Base-by-base conservation (phyloP, 768 basidiomycete genomes). In the Boletus insuetus region DNA sequence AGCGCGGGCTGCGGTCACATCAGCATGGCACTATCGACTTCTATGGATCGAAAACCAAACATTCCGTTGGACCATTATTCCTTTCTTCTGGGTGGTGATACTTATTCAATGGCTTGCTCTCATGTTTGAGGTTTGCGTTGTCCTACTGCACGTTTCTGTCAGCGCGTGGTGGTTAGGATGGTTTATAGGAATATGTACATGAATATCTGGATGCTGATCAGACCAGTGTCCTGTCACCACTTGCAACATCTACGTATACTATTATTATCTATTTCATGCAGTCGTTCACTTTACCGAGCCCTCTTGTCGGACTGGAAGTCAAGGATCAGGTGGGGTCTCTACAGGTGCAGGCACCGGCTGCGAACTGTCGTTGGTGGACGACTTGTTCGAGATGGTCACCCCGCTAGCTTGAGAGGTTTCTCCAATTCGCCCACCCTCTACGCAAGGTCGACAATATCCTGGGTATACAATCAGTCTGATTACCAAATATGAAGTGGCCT, bases 81-180 rank as follows among this genome's bases (percentile, higher is more conserved):
- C 86, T 11, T 79, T 85, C 61, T 87, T 86, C 63, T 83, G 78
- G 79, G 66, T 83, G n/a, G 73, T 75, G 9, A 82, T 87, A 16
- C 38, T 87, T 13, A 80, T 88, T 20, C 84, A 85, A 62, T 89
- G 86, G 85, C 69, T 78, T 59, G 84, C 85, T 5, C 82, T 87
- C 42, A 45, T 81, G n/a, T 66, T 82, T 26, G 87, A 90, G 65
- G 66, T 76, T 55, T 76, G 71, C 34, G 70, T 89, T 54, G 77
- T 90, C 13, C 56, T 83, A 16, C 73, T 83, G 54, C 79, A 89
- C 65, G 41, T 83, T 39, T 82, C 78, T 5, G 80, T 87, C 20
- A 71, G 84, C 40, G 63, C 76, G 10, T 91, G 89, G 89, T 91
- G 89, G 89, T 64, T 81, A 52, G 87, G 86, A 24, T 91, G 89